phyloP scores from a whole-genome alignment of 306 rosid species.

The Acacia acuminata region DNA sequence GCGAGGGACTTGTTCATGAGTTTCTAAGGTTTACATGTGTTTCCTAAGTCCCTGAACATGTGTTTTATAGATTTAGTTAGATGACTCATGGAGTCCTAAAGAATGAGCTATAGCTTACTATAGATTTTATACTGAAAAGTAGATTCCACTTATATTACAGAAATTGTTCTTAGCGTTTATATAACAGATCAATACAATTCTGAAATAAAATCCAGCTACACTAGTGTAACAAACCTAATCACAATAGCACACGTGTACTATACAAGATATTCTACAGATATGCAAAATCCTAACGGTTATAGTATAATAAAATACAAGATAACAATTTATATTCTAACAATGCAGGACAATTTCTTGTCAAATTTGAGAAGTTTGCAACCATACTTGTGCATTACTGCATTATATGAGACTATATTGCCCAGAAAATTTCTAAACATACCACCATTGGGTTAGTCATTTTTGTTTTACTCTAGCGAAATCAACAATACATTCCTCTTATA shows the following conservation, averaged over 20 bases:
- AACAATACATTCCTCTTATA: not conserved
- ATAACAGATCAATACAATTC: too few species aligned
- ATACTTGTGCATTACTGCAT: slow-evolving; percentile 62
- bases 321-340: too few species aligned
- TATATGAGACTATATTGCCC: slow-evolving; percentile 52
- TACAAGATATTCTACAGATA: too few species aligned
- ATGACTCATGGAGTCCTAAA: not conserved
- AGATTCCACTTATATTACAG: too few species aligned
- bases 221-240: too few species aligned
- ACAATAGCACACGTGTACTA: too few species aligned
- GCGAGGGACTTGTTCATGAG: not conserved
- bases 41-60: not conserved
- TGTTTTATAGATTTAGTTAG: not conserved
- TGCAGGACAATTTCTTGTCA: slow-evolving; percentile 76
- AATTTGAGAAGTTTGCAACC: slow-evolving; percentile 74
- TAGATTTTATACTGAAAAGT: not conserved
- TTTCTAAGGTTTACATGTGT: not conserved
- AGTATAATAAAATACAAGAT: too few species aligned
- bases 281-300: too few species aligned
- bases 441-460: slow-evolving; percentile 48
- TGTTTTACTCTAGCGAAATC: not conserved
- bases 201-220: too few species aligned
- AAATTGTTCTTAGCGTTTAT: not conserved
- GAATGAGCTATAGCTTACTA: not conserved
- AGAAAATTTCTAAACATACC: slow-evolving; percentile 46